These are phyloP conservation scores for Phytophthora constricta DNA, from an alignment of 352 stramenopile genomes.

Conservation along the genomic window DNA sequence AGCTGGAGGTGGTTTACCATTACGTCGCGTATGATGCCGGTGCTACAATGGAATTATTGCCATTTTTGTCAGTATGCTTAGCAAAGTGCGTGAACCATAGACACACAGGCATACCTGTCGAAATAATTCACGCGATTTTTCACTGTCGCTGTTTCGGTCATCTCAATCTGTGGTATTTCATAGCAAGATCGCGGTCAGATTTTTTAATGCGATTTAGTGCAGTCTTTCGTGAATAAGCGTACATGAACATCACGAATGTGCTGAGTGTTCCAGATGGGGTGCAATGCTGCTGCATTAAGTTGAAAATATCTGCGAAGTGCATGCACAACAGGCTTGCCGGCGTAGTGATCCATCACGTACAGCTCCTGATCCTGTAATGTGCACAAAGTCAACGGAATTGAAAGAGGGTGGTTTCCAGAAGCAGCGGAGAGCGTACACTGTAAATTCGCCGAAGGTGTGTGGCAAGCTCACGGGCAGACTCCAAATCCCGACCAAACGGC, in stretches of 20 bases:
- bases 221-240: not conserved
- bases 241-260: slow-evolving; percentile 34
- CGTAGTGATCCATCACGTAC: slow-evolving; percentile 89
- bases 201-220: not conserved
- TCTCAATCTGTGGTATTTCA: slow-evolving; percentile 46
- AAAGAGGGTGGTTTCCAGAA: not conserved
- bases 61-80: not conserved
- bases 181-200: not conserved
- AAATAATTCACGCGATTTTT: slow-evolving; percentile 73
- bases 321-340: slow-evolving; percentile 76
- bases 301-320: slow-evolving; percentile 59
- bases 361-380: slow-evolving; percentile 63
- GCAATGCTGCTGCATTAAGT: slow-evolving; percentile 48
- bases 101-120: slow-evolving; percentile 49
- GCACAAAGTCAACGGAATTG: not conserved
- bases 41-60: slow-evolving; percentile 23
- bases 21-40: slow-evolving; percentile 81
- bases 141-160: slow-evolving; percentile 75
- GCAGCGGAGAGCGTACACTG: slow-evolving; percentile 20
- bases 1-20: slow-evolving; percentile 87
- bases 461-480: slow-evolving; percentile 56
- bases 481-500: slow-evolving; percentile 71
- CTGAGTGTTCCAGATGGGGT: slow-evolving; percentile 37
- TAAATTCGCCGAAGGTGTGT: slow-evolving; percentile 45
- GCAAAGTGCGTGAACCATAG: not conserved